phyloP scores from a whole-genome alignment of 345 rosid species.

The Carallia pectinifolia region DNA sequence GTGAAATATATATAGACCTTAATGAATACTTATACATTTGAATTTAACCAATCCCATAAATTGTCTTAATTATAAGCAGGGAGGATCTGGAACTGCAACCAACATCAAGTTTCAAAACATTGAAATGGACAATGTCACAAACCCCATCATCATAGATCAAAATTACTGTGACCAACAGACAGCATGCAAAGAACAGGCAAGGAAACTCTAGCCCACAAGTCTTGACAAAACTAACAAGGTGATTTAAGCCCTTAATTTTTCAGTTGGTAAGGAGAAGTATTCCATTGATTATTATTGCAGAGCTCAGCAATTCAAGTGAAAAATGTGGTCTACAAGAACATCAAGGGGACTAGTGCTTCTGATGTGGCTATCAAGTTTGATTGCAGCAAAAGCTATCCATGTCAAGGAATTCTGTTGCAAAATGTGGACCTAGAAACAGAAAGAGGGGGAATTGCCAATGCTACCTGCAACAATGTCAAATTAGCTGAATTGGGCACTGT shows the following conservation, averaged over 20 bases:
- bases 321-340: slow-evolving; percentile 67
- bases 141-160: slow-evolving; percentile 88
- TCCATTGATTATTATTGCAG: slow-evolving; percentile 27
- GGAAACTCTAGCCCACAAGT: no score
- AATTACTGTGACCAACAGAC: slow-evolving; percentile 69
- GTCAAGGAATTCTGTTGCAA: slow-evolving; percentile 58
- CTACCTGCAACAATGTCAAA: slow-evolving; percentile 54
- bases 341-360: slow-evolving; percentile 72
- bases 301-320: slow-evolving; percentile 63
- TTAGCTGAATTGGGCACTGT: slow-evolving; percentile 41
- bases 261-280: not conserved
- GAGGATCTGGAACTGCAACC: slow-evolving; percentile 86
- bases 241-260: not conserved
- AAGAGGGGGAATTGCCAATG: slow-evolving; percentile 28
- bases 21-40: not conserved
- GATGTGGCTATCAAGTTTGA: slow-evolving; percentile 58
- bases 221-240: not conserved
- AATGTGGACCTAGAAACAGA: slow-evolving; percentile 38
- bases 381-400: slow-evolving; percentile 64
- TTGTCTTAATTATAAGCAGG: slow-evolving; percentile 36
- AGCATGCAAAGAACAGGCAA: slow-evolving; percentile 66
- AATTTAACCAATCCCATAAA: not conserved
- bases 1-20: not conserved
- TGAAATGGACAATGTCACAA: slow-evolving; percentile 60
- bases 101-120: slow-evolving; percentile 70